Base-by-base conservation (phyloP, 306 rosid genomes). In the Cucumis melo region DNA sequence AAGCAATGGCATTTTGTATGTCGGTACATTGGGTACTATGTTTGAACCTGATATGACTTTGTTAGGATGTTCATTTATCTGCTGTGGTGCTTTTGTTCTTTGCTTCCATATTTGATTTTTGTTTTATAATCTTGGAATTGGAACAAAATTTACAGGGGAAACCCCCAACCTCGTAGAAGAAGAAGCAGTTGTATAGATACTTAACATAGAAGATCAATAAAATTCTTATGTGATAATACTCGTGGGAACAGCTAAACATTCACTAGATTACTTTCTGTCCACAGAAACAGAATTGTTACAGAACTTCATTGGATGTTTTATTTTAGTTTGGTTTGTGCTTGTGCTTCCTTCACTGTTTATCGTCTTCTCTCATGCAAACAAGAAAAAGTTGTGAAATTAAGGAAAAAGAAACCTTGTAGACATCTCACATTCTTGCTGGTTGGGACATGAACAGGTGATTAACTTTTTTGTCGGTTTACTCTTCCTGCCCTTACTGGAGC, bases 1-100 rank as follows among this genome's bases (percentile, higher is more conserved):
- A 91, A 78, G 98, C 98, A 58, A 89, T 94, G 98, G 96, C 98
- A 7, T 15, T 91, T 80, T 91, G 98, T 78, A 86, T 94, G 97
- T 87, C 98, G 0, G 96, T 94, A 78, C 95, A 94, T 79, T 94
- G 98, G 98, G 98, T 94, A 94, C 42, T 72, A 72, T 27, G 59
- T 72, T 72, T 48, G 44, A 72, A 46, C 59, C 42, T 70, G 41
- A 89, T 77, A 79, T 57, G 79, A 80, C 80, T 83, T 66, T 62
- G 39, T 78, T 70, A 23, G 39, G 66, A 50, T 56, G 23, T 11
- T 20, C 79, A 41, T 27, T 51, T 29, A 74, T 34, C 78, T 54
- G 56, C 36, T 68, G 20, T 21, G 56, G 38, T 68, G 16, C 74
- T 68, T 68, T 42, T 68, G 74, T 10, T 44, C 57, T 21, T 15